Conservation (phyloP, 345 rosid genomes). For the Linum tenue region DNA sequence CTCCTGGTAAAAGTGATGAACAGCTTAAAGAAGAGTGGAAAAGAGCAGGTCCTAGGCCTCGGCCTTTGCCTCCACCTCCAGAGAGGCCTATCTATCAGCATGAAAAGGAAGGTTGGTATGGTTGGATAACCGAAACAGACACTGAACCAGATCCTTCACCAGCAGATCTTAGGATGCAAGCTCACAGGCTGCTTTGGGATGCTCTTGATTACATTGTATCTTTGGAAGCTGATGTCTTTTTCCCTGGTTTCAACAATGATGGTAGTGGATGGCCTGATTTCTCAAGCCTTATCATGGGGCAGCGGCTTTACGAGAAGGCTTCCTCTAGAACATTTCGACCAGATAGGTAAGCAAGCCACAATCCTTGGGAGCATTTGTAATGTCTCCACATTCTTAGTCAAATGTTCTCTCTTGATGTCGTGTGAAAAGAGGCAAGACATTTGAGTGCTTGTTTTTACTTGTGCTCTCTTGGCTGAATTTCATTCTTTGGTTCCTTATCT, state of each 20-base stretch:
- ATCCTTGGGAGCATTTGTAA: background rate
- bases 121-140: constrained; percentile 78
- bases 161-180: constrained; percentile 69
- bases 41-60: constrained; percentile 91
- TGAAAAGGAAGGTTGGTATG: constrained; percentile 99
- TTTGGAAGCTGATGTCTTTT: constrained; percentile 84
- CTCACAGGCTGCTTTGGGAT: constrained; percentile 88
- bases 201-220: constrained; percentile 90
- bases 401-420: no score
- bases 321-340: constrained; percentile 80
- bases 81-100: constrained; percentile 83
- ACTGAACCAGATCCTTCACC: constrained; percentile 77
- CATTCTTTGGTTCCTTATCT: no score
- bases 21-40: constrained; percentile 81
- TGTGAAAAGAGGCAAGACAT: no score
- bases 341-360: constrained; percentile 48
- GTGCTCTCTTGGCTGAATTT: no score
- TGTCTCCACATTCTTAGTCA: background rate
- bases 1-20: constrained; percentile 50
- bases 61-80: constrained; percentile 99
- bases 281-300: constrained; percentile 95
- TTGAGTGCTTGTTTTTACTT: background rate
- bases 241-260: constrained; percentile 81
- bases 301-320: constrained; percentile 81
- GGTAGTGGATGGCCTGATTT: constrained; percentile 91